Percentiles rank a stretch among this genome's conserved stretches.
phyloP scores from a whole-genome alignment of 768 basidiomycete species.

The Lentinula sp. region DNA sequence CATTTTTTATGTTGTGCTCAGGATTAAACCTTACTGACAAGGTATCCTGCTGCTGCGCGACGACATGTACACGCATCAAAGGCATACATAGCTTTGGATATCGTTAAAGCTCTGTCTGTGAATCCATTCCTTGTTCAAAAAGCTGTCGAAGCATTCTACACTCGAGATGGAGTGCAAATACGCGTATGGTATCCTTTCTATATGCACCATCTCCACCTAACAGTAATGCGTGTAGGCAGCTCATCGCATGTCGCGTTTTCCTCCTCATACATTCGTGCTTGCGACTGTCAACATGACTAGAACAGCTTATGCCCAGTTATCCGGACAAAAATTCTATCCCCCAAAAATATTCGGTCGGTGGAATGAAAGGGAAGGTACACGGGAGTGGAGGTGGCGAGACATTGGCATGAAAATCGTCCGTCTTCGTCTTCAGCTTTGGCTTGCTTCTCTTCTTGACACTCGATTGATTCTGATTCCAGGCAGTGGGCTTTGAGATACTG shows the following conservation, averaged over 20 bases:
- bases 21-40: constrained; percentile 16
- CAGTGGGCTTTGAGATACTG: constrained; percentile 96
- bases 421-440: not conserved
- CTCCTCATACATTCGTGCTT: constrained; percentile 61
- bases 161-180: constrained; percentile 85
- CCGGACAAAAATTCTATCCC: constrained; percentile 88
- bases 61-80: constrained; percentile 73
- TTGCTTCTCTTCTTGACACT: not conserved
- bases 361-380: constrained; percentile 53
- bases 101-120: constrained; percentile 64
- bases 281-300: constrained; percentile 74
- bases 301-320: constrained; percentile 88
- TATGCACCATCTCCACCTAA: not conserved
- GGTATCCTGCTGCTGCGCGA: constrained; percentile 64
- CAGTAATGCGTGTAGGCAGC: constrained; percentile 51
- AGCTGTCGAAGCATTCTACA: constrained; percentile 91
- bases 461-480: constrained; percentile 32
- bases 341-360: constrained; percentile 84
- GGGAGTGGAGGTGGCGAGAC: constrained; percentile 75
- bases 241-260: constrained; percentile 86
- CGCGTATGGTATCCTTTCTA: constrained; percentile 46
- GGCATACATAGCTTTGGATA: constrained; percentile 73
- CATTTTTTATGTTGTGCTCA: not conserved
- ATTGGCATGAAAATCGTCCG: constrained; percentile 90
- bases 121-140: constrained; percentile 74